Evolutionary conservation across 108 stramenopile genomes (phyloP).

Genomic region (Aurantiochytrium sp.): DNA sequence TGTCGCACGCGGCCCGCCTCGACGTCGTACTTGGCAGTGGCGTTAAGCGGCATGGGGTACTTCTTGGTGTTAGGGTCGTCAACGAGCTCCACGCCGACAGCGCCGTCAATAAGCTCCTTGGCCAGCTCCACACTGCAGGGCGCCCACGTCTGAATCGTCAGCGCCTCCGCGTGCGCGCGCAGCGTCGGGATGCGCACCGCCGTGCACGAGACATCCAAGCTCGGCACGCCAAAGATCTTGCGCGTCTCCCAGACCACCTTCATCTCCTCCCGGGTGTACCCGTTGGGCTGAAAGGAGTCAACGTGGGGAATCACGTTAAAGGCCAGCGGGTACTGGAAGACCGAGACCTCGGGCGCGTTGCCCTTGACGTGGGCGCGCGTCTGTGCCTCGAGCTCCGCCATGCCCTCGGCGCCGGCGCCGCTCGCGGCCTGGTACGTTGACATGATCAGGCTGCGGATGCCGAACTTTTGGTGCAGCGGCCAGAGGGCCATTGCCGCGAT

Average conservation of each 20-base stretch:
- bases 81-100: slow-evolving; percentile 75
- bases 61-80: slow-evolving; percentile 62
- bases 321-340: slow-evolving; percentile 92
- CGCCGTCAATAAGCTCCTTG: slow-evolving; percentile 64
- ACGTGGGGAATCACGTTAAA: slow-evolving; percentile 99
- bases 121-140: slow-evolving; percentile 75
- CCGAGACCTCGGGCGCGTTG: slow-evolving; percentile 41
- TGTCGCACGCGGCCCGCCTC: slow-evolving; percentile 84
- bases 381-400: slow-evolving; percentile 79
- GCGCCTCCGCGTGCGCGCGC: slow-evolving; percentile 91
- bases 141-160: slow-evolving; percentile 81
- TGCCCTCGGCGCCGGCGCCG: slow-evolving; percentile 81
- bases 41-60: slow-evolving; percentile 95
- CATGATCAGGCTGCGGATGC: slow-evolving; percentile 81
- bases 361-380: slow-evolving; percentile 11
- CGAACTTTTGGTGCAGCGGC: slow-evolving; percentile 86
- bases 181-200: slow-evolving; percentile 95
- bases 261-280: slow-evolving; percentile 99
- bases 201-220: slow-evolving; percentile 78
- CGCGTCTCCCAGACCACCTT: slow-evolving; percentile 96
- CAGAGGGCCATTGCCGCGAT: slow-evolving; percentile 93
- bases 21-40: slow-evolving; percentile 87
- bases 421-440: slow-evolving; percentile 89
- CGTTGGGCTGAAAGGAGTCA: slow-evolving; percentile 94
- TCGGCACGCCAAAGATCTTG: slow-evolving; percentile 74